phyloP scores from a whole-genome alignment of 495 filamentous ascomycete species.

The Daldinia decipiens region DNA sequence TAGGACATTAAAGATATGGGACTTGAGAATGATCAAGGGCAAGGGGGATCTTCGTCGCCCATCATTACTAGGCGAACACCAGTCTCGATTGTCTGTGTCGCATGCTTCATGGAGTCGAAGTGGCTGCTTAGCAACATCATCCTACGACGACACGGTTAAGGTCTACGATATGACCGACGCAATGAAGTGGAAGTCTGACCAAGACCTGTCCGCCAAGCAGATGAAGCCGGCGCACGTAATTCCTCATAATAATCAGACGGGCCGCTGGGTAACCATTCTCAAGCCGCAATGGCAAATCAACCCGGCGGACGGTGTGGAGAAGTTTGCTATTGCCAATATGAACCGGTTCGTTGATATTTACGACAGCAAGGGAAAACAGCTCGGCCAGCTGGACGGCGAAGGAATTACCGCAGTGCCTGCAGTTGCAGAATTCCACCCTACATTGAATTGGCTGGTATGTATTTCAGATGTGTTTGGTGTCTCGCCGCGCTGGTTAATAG shows the following conservation, averaged over 20 bases:
- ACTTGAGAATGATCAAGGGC: conserved; percentile 79
- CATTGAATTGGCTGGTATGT: conserved; percentile 81
- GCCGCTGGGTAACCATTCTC: conserved; percentile 78
- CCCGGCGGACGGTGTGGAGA: conserved; percentile 79
- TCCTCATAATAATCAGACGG: conserved; percentile 95
- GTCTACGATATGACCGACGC: conserved; percentile 80
- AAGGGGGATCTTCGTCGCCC: conserved; percentile 65
- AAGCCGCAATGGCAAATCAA: conserved; percentile 91
- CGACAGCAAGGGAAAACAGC: conserved; percentile 79
- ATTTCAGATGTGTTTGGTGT: neutral
- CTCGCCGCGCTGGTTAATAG: neutral
- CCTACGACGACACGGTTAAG: conserved; percentile 95
- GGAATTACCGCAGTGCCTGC: conserved; percentile 95
- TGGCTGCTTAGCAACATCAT: conserved; percentile 88
- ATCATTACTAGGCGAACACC: conserved; percentile 79
- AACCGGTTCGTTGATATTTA: conserved; percentile 96
- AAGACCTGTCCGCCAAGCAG: conserved; percentile 65
- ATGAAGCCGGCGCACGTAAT: conserved; percentile 77
- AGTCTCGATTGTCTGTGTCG: conserved; percentile 83
- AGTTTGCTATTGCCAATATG: conserved; percentile 96
- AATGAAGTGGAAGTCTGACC: conserved; percentile 70
- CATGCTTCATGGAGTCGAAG: conserved; percentile 86
- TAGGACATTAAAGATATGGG: conserved; percentile 90
- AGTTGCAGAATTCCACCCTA: conserved; percentile 89
- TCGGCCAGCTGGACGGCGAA: conserved; percentile 88